Evolutionary conservation across 176 grass and related monocot species (phyloP).

Genomic region (Olyra latifolia): DNA sequence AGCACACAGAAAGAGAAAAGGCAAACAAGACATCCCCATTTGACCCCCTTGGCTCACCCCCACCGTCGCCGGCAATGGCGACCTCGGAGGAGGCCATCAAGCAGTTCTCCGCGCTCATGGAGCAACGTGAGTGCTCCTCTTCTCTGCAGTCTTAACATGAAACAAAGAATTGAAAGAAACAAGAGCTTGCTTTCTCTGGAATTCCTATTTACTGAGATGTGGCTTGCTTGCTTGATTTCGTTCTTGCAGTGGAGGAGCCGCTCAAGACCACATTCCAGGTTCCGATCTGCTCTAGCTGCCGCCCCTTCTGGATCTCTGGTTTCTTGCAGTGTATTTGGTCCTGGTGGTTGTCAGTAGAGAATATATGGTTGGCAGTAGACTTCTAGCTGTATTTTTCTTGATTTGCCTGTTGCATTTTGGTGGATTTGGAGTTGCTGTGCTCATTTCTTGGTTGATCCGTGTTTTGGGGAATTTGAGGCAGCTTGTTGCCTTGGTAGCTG

Average conservation of each 20-base stretch:
- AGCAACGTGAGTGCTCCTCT: conserved; percentile 53
- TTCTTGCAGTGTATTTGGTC: conserved; percentile 14
- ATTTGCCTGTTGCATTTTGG: conserved; percentile 12
- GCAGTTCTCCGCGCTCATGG: conserved; percentile 79
- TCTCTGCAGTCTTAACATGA: not conserved
- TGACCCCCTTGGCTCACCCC: conserved; percentile 21
- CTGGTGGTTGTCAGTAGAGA: not conserved
- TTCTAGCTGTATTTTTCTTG: not conserved
- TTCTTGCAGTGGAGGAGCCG: conserved; percentile 72
- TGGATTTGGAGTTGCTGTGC: conserved; percentile 6
- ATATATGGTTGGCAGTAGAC: not conserved
- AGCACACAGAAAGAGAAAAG: conserved; percentile 2
- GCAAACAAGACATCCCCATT: not conserved
- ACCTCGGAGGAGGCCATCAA: conserved; percentile 75
- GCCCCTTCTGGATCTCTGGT: conserved; percentile 25
- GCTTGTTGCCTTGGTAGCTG: not conserved
- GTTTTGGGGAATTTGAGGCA: not conserved
- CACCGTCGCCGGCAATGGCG: conserved; percentile 61
- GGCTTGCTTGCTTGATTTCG: conserved; percentile 21
- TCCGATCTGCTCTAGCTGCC: conserved; percentile 37
- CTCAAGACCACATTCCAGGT: conserved; percentile 93
- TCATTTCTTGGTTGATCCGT: not conserved
- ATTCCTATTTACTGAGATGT: conserved; percentile 37
- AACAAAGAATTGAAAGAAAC: not conserved
- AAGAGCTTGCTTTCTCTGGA: not conserved